Percentiles rank a stretch among this genome's conserved stretches.
These are phyloP conservation scores for Haplographium delicatum DNA, from an alignment of 495 filamentous ascomycete genomes.

Conservation along the genomic window DNA sequence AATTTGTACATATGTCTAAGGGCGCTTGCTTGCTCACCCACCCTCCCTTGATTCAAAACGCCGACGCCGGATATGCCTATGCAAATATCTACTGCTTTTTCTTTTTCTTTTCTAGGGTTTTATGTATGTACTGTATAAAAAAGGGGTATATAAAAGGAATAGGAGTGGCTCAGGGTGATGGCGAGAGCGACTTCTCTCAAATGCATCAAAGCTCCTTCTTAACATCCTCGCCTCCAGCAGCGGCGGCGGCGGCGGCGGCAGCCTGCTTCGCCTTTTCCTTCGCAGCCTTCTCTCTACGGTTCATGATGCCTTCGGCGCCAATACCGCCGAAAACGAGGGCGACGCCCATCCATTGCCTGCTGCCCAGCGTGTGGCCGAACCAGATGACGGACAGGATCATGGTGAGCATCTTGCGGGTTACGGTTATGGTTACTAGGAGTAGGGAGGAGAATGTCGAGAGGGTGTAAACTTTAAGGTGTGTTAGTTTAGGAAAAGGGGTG, in stretches of 20 bases:
- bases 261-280: conserved; percentile 62
- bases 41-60: no score
- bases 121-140: no score
- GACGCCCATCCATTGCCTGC: conserved; percentile 90
- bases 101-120: no score
- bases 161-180: background rate
- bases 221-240: no score
- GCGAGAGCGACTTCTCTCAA: no score
- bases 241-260: no score
- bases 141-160: no score
- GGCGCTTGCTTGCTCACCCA: no score
- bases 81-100: no score
- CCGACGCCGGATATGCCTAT: no score
- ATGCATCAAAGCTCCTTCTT: conserved; percentile 18
- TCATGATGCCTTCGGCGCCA: conserved; percentile 81
- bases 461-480: conserved; percentile 63
- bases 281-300: conserved; percentile 74
- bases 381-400: conserved; percentile 95
- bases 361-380: conserved; percentile 81
- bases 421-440: conserved; percentile 91
- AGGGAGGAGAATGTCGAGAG: conserved; percentile 86
- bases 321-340: conserved; percentile 91
- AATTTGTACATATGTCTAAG: no score
- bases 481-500: conserved; percentile 16
- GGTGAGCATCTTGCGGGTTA: conserved; percentile 97